phyloP scores from a whole-genome alignment of 2,329 filamentous ascomycete species.

The Neospermospora avenae region DNA sequence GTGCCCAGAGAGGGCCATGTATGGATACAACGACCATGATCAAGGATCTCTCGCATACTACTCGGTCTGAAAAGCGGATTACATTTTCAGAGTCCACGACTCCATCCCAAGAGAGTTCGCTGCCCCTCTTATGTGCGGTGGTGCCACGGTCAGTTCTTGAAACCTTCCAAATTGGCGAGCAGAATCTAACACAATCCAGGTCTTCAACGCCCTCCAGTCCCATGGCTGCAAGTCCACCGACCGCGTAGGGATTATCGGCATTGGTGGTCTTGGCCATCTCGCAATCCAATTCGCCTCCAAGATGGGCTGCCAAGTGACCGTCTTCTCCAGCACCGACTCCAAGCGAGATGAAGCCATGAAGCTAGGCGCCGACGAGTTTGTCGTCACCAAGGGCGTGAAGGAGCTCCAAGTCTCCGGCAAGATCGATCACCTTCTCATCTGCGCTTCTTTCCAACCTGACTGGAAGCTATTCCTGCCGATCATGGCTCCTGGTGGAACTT shows the following conservation, averaged over 20 bases:
- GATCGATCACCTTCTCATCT: slow-evolving; percentile 34
- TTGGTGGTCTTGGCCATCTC: slow-evolving; percentile 60
- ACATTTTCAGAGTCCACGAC: slow-evolving; percentile 40
- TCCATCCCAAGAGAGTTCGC: slow-evolving; percentile 39
- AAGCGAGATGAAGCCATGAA: slow-evolving; percentile 62
- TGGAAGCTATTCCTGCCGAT: slow-evolving; percentile 61
- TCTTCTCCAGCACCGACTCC: slow-evolving; percentile 54
- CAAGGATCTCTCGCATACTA: slow-evolving; percentile 45
- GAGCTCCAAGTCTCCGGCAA: slow-evolving; percentile 31
- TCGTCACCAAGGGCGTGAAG: slow-evolving; percentile 45
- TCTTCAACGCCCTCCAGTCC: slow-evolving; percentile 31
- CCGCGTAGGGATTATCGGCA: slow-evolving; percentile 45
- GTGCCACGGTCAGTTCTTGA: slow-evolving; percentile 36
- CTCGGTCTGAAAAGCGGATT: slow-evolving; percentile 40
- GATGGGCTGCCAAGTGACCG: slow-evolving; percentile 59
- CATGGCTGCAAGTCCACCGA: slow-evolving; percentile 37
- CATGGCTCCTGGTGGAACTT: slow-evolving; percentile 54
- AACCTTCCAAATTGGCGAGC: neutral
- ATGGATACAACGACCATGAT: slow-evolving; percentile 42
- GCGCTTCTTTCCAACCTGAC: slow-evolving; percentile 44
- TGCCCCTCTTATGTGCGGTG: slow-evolving; percentile 40
- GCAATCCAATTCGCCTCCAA: slow-evolving; percentile 61
- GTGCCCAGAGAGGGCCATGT: slow-evolving; percentile 42
- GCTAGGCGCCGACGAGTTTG: slow-evolving; percentile 59
- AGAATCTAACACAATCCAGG: too few relatives aligned